Evolutionary conservation across 2,329 filamentous ascomycete species (phyloP), one percentile per base, ranked within the genome.

Genomic region (Emmonsiellopsis sp.): DNA sequence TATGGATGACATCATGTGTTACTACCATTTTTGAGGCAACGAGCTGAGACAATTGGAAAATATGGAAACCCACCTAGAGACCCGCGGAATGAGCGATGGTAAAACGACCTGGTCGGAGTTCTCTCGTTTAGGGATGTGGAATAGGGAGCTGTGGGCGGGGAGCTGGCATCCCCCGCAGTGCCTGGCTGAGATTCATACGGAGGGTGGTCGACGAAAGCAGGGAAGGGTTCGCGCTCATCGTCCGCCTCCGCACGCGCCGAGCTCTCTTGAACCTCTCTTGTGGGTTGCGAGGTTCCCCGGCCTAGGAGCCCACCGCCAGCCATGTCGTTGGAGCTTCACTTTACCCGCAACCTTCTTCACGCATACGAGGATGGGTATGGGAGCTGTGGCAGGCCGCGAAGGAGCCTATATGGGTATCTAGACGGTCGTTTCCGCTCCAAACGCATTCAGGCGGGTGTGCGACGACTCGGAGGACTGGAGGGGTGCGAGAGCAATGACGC

Each of bases 31-130:
- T 3, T 13, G 11, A n/a, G n/a, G 11, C n/a, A 36, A 48, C 32
- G 5, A 36, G 11, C 40, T 34, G n/a, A 32, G 10, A 9, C 14
- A 10, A 46, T 42, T 17, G 8, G 13, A 31, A 48, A 42, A 44
- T 33, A 14, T 45, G 36, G 21, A 48, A 46, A 42, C 64, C 48
- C 60, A 73, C 71, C 72, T 57, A 69, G 61, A 45, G 69, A 60
- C 44, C 65, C 66, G 58, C 71, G 69, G 55, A 74, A 71, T n/a
- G 72, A 70, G 14, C 73, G 65, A 53, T 73, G 72, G 47, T 69
- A 70, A 56, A 74, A 75, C 2, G 73, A 75, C 45, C 73, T 68
- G 33, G 66, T 66, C 6, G 73, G 72, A 14, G 73, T 73, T 55
- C 68, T 68, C 50, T 65, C 61, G 54, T 66, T 71, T 40, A 53